Percentiles rank a stretch among this genome's conserved stretches.
These are phyloP conservation scores for Lophiostoma macrostomum DNA, from an alignment of 495 filamentous ascomycete species.

Conservation along the genomic window DNA sequence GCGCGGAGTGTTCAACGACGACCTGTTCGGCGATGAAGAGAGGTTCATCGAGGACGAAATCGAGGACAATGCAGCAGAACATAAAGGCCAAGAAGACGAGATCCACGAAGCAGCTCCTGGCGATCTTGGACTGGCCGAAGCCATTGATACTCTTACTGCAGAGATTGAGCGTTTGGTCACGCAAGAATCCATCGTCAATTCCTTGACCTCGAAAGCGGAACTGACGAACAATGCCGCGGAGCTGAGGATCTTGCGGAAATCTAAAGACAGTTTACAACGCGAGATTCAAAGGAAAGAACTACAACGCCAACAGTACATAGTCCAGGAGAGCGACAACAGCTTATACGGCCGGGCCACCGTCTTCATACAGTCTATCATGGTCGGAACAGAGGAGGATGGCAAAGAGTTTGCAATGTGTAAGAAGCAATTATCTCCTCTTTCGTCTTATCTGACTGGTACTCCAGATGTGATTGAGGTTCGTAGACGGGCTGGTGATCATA, in stretches of 20 bases:
- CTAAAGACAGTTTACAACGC: constrained; percentile 84
- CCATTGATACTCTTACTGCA: constrained; percentile 74
- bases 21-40: constrained; percentile 88
- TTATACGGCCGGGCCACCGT: constrained; percentile 87
- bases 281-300: constrained; percentile 93
- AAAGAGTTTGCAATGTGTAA: constrained; percentile 86
- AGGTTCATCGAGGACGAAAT: constrained; percentile 82
- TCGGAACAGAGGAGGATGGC: constrained; percentile 87
- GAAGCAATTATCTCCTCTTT: constrained; percentile 16
- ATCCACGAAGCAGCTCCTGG: constrained; percentile 95
- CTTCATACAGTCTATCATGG: constrained; percentile 85
- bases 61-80: constrained; percentile 59
- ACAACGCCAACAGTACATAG: constrained; percentile 93
- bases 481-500: constrained; percentile 70
- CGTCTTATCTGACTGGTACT: background rate
- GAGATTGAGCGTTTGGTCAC: constrained; percentile 87
- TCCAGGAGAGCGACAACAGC: constrained; percentile 97
- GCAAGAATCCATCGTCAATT: constrained; percentile 89
- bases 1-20: constrained; percentile 88
- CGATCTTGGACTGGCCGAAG: constrained; percentile 89
- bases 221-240: constrained; percentile 95
- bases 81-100: constrained; percentile 61
- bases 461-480: constrained; percentile 83
- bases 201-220: constrained; percentile 88
- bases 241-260: constrained; percentile 87